Evolutionary conservation across 2,329 filamentous ascomycete genomes (phyloP).

Genomic region (Ascochyta clinopodiicola): DNA sequence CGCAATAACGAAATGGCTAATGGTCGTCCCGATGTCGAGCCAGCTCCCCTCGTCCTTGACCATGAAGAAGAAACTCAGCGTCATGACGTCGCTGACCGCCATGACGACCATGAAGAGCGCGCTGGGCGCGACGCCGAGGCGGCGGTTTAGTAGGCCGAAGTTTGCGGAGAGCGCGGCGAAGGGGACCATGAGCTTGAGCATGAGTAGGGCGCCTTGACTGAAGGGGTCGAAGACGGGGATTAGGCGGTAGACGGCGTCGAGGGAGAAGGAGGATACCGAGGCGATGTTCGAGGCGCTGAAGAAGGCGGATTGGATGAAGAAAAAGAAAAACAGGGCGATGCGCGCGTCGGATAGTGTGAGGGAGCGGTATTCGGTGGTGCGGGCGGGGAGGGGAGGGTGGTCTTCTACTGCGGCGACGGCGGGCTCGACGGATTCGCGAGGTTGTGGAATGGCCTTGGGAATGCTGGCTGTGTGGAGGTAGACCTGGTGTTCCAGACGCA

Average conservation of each 20-base stretch:
- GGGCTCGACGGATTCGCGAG: conserved; percentile 41
- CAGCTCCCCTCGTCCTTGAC: conserved; percentile 96
- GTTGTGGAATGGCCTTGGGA: conserved; percentile 16
- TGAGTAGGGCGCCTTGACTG: conserved; percentile 82
- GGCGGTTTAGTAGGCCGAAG: conserved; percentile 87
- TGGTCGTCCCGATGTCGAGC: conserved; percentile 96
- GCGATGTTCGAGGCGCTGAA: conserved; percentile 97
- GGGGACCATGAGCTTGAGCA: conserved; percentile 90
- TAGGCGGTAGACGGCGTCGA: conserved; percentile 87
- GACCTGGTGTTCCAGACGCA: conserved; percentile 84
- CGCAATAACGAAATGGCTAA: conserved; percentile 93
- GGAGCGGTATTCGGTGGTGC: conserved; percentile 62
- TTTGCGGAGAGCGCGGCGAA: conserved; percentile 93
- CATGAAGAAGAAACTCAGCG: conserved; percentile 96
- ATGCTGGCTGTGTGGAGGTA: conserved; percentile 53
- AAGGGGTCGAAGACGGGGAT: conserved; percentile 94
- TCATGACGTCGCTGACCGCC: conserved; percentile 85
- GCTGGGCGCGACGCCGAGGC: conserved; percentile 82
- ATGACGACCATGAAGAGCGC: conserved; percentile 92
- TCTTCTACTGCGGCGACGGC: conserved; percentile 49
- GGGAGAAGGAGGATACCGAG: conserved; percentile 88
- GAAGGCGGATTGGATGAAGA: conserved; percentile 91
- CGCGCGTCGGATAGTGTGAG: conserved; percentile 84
- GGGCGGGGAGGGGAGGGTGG: conserved; percentile 40
- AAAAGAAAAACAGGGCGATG: conserved; percentile 92